Conservation (phyloP, 140 eudicot species). For the Ambrosia hybrid region DNA sequence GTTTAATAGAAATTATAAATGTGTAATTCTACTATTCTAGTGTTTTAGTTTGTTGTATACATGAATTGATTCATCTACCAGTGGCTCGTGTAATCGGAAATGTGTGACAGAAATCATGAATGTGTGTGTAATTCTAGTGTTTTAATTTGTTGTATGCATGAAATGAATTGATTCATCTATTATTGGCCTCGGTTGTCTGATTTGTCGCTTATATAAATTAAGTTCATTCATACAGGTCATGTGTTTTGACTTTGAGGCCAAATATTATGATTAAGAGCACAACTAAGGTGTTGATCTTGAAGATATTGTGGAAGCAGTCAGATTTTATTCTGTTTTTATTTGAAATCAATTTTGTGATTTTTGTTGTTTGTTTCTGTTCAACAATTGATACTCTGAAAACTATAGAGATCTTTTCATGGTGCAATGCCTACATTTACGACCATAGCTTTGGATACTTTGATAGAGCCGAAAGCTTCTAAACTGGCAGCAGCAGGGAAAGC, state of each 20-base stretch:
- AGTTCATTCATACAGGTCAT: not conserved
- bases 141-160: not conserved
- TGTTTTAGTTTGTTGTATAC: too few relatives aligned
- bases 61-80: too few relatives aligned
- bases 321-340: conserved; percentile 4
- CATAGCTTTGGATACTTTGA: conserved; percentile 65
- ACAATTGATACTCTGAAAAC: conserved; percentile 4
- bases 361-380: conserved; percentile 9
- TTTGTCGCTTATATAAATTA: not conserved
- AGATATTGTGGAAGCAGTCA: not conserved
- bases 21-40: too few relatives aligned
- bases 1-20: too few relatives aligned
- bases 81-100: too few relatives aligned
- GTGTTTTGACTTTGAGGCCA: not conserved
- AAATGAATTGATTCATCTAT: not conserved
- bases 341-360: not conserved
- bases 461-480: conserved; percentile 61
- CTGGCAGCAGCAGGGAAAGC: conserved; percentile 34
- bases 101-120: too few relatives aligned
- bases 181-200: not conserved
- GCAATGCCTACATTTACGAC: conserved; percentile 86
- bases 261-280: not conserved
- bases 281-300: not conserved
- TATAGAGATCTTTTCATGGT: conserved; percentile 34
- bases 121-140: too few relatives aligned